Conservation (phyloP, 768 basidiomycete genomes). For the Lactarius hatsudake region DNA sequence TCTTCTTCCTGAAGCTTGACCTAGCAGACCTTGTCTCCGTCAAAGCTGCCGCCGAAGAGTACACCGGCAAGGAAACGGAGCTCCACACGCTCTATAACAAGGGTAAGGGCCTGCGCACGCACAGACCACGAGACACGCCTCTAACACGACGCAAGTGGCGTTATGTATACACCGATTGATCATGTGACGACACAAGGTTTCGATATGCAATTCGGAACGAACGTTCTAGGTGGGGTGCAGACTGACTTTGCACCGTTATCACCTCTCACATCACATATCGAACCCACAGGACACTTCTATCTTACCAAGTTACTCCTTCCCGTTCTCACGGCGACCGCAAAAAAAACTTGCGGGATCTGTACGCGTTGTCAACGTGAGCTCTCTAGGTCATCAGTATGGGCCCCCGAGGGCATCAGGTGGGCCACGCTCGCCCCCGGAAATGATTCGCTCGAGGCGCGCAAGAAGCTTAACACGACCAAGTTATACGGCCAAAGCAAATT, state of each 20-base stretch:
- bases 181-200: constrained; percentile 23
- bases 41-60: constrained; percentile 14
- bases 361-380: constrained; percentile 32
- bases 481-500: constrained; percentile 22
- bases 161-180: constrained; percentile 16
- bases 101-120: neutral
- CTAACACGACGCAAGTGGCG: constrained; percentile 6
- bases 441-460: constrained; percentile 9
- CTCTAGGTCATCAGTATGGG: neutral
- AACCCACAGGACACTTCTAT: constrained; percentile 27
- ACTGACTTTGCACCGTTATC: neutral
- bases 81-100: constrained; percentile 16
- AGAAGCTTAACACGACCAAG: neutral
- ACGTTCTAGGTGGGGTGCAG: constrained; percentile 22
- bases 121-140: neutral
- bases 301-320: constrained; percentile 32
- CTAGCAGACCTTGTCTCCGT: neutral
- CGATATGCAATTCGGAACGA: constrained; percentile 29
- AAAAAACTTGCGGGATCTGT: constrained; percentile 15
- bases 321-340: constrained; percentile 26
- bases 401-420: constrained; percentile 11
- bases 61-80: constrained; percentile 13
- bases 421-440: neutral
- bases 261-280: no score
- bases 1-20: constrained; percentile 21